These are phyloP conservation scores for Zizania latifolia DNA, from an alignment of 176 grass and related monocot species.

Conservation along the genomic window DNA sequence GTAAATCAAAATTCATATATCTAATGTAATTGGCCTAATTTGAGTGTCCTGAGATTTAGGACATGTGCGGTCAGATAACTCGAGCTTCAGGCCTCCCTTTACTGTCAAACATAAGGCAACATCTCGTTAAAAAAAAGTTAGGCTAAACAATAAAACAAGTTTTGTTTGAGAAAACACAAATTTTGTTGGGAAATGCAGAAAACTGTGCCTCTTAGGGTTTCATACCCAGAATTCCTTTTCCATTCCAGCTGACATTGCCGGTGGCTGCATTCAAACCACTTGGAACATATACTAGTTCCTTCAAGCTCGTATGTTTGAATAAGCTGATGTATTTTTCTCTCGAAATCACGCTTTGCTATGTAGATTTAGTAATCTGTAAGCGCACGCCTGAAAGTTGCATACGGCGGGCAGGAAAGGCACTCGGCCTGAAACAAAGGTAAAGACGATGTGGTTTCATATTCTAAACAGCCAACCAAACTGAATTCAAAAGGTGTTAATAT, in stretches of 20 bases:
- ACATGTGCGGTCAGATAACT: too few species aligned
- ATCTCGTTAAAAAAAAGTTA: not conserved
- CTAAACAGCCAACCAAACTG: not conserved
- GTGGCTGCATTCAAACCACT: too few species aligned
- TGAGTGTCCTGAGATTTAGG: too few species aligned
- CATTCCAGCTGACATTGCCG: too few species aligned
- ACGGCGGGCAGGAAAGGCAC: not conserved
- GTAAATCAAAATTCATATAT: too few species aligned
- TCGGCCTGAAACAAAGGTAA: not conserved
- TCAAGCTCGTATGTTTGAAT: not conserved
- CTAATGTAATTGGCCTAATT: too few species aligned
- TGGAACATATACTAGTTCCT: too few species aligned
- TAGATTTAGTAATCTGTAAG: not conserved
- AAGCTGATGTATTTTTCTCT: not conserved
- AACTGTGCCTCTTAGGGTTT: too few species aligned
- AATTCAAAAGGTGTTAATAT: slow-evolving; percentile 7
- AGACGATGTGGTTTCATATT: not conserved
- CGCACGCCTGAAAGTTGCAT: not conserved
- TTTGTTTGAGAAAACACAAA: too few species aligned
- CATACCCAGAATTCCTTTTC: too few species aligned
- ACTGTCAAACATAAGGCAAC: not conserved
- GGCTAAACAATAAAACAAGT: not conserved
- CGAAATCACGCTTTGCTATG: not conserved
- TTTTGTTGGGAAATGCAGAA: too few species aligned
- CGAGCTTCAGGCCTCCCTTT: not conserved